These are phyloP conservation scores for Yarrowia osloensis DNA, from an alignment of 805 yeast species.

Conservation along the genomic window DNA sequence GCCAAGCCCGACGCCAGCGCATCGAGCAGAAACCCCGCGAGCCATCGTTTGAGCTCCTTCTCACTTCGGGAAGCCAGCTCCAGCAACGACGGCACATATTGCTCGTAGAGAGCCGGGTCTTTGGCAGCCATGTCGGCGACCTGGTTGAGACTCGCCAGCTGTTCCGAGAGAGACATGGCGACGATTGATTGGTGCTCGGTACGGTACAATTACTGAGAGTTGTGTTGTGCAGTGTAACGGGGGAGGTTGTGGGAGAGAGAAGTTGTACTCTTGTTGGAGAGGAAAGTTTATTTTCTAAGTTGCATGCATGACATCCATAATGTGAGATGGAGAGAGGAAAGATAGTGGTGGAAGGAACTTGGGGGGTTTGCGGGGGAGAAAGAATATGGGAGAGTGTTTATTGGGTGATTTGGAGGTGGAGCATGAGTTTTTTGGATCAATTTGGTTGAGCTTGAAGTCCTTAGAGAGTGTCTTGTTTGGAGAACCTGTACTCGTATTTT, in stretches of 20 bases:
- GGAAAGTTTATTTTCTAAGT: too few species aligned
- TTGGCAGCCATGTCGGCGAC: conserved; percentile 12
- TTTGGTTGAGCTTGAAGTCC: too few species aligned
- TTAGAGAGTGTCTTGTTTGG: too few species aligned
- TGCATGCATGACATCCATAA: too few species aligned
- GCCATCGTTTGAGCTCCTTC: neutral
- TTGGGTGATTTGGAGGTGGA: too few species aligned
- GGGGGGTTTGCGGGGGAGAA: too few species aligned
- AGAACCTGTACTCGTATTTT: too few species aligned
- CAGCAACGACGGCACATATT: conserved; percentile 11
- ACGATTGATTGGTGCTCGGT: neutral
- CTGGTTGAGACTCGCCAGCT: conserved; percentile 4
- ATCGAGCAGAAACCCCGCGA: conserved; percentile 1
- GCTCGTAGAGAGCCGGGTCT: conserved; percentile 6
- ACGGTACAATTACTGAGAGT: too few species aligned
- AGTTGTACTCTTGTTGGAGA: neutral
- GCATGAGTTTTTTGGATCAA: too few species aligned
- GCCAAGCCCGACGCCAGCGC: neutral
- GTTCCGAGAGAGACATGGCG: neutral
- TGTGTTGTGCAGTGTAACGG: neutral
- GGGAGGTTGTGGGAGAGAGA: neutral
- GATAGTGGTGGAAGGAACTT: too few species aligned
- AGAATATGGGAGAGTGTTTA: too few species aligned
- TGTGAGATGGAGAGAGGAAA: too few species aligned
- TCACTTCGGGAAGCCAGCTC: neutral